Base-by-base conservation (phyloP, 805 yeast species). In the Starmerella tilneyi region DNA sequence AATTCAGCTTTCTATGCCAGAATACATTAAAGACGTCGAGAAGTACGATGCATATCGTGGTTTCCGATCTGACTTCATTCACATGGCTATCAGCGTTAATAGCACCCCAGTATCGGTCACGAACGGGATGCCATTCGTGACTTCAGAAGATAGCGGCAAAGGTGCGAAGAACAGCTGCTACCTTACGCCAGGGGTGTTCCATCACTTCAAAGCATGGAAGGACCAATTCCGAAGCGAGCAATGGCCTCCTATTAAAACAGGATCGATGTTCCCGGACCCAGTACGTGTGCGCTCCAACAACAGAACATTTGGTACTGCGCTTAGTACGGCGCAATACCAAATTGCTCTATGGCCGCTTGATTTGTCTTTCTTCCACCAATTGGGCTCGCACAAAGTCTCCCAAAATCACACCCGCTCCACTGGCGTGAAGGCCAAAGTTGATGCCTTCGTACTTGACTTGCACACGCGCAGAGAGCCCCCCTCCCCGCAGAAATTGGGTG, bases 171-270 rank as follows among this genome's bases (percentile, higher is more conserved):
- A 88, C 63, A 70, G 86, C 1, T 71, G 83, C 36, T 94, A 88
- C 59, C 63, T 89, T 43, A 71, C 86, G 2, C 94, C 96, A 1
- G 67, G 67, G 4, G 72, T 79, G 0, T 69, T 89, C 53, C 59
- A 65, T 7, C 81, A 78, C 48, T 86, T 92, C 64, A 78, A 76
- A 56, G 59, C 62, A 4, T 92, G 97, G 97, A 88, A 96, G 94
- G 63, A 65, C 27, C 72, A 83, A 52, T 89, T 89, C 62, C 73
- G 80, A n/a, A 80, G 89, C 21, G 78, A 80, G 45, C 70, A 81
- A 53, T 76, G 85, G 43, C 67, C 88, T 17, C 95, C 97, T 0
- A 73, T 85, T 13, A 72, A 94, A 42, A 70, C 74, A 37, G 96
- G 97, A 0, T 61, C 64, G 1, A 58, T 92, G 20, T 89, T 84